Evolutionary conservation across 139 green algal genomes (phyloP), one percentile per base, ranked within the genome.

Genomic region (Spirogloea muscicola): DNA sequence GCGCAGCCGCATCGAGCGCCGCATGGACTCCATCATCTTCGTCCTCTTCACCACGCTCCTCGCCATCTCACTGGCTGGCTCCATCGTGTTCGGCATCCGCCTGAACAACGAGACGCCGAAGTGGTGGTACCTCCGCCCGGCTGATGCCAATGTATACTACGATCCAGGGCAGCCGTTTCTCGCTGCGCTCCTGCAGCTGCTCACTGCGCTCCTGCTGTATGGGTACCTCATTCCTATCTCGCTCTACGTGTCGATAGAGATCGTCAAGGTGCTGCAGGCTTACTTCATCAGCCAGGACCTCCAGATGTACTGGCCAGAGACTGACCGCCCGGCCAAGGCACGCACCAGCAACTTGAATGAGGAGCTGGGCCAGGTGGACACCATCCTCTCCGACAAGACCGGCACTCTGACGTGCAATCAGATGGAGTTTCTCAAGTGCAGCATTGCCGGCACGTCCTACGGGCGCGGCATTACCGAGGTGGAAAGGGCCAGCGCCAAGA

Each of bases 151-250:
- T n/a, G 43, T 66, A 29, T 70, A 74, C 9, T 83, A 69, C 39
- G 44, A 83, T 61, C 68, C 76, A 18, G 36, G 46, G 29, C 37
- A 36, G 4, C 31, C 76, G 9, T 44, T 57, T 1, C 2, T 39
- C 9, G n/a, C 59, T 21, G 71, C 39, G 10, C 34, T 74, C 16
- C 37, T 68, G 39, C 39, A 68, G 40, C 88, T 92, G 52, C 66
- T 96, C 49, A 96, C 91, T 1, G 91, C 86, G 64, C 90, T 90
- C 78, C 90, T 95, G 61, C 84, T 96, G 41, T 88, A 91, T 39
- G 89, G 86, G 5, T 98, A 97, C 83, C 86, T 99, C 57, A 93
- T 99, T 27, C 94, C 94, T 61, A 99, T 99, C 76, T 96, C 91
- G 0, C 87, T 99, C 41, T 99, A 96, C 68, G 94, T 99, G 37